Conservation (phyloP, 345 rosid species). For the Noccaea caerulescens region DNA sequence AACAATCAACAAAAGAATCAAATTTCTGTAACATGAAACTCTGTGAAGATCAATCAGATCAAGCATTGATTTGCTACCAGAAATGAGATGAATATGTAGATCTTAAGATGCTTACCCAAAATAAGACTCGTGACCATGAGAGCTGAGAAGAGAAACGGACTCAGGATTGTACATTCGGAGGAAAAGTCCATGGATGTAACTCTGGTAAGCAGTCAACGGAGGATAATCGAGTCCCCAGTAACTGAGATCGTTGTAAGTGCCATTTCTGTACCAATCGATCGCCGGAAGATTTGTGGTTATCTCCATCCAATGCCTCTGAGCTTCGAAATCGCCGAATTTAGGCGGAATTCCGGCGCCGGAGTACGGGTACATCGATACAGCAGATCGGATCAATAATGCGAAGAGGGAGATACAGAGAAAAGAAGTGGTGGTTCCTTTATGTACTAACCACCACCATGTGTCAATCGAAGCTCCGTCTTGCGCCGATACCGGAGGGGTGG, state of each 20-base stretch:
- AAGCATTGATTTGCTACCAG: not conserved
- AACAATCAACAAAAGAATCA: not conserved
- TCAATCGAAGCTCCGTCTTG: conserved; percentile 10
- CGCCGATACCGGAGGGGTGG: not conserved
- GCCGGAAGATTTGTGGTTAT: conserved; percentile 75
- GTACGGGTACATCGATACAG: conserved; percentile 73
- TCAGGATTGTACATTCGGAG: conserved; percentile 67
- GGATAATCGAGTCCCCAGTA: conserved; percentile 99
- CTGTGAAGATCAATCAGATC: conserved; percentile 23
- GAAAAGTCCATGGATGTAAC: conserved; percentile 76
- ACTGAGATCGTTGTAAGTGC: conserved; percentile 69
- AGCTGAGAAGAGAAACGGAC: conserved; percentile 65
- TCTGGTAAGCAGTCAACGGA: conserved; percentile 95
- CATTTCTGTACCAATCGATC: conserved; percentile 71
- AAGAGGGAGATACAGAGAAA: conserved; percentile 66
- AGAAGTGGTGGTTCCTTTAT: conserved; percentile 48
- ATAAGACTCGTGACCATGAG: conserved; percentile 80
- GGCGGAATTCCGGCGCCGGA: conserved; percentile 88
- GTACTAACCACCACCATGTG: conserved; percentile 53
- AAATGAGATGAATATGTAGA: not conserved
- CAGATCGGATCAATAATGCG: conserved; percentile 67
- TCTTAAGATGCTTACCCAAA: conserved; percentile 56
- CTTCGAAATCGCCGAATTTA: conserved; percentile 90
- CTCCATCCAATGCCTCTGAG: conserved; percentile 99
- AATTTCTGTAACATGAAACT: not conserved